phyloP scores from a whole-genome alignment of 2,329 filamentous ascomycete genomes.

The Fusarium protoensiforme region DNA sequence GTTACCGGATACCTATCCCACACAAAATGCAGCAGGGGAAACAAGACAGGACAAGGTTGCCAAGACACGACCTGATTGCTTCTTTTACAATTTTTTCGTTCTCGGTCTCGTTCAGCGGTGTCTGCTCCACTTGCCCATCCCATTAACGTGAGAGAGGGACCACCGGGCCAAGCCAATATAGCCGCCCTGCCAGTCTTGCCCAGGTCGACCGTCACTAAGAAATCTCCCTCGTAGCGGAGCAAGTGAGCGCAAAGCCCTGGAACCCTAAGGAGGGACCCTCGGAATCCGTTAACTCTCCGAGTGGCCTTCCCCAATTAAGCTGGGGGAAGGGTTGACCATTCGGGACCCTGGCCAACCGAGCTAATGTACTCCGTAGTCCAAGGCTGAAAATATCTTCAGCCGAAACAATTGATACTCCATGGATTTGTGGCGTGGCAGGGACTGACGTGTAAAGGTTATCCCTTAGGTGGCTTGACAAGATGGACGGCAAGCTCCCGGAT shows the following conservation, averaged over 20 bases:
- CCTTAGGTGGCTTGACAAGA: neutral
- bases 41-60: neutral
- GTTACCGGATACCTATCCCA: no score
- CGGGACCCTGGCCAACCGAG: neutral
- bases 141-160: neutral
- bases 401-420: neutral
- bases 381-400: neutral
- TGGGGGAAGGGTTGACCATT: neutral
- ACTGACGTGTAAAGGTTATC: neutral
- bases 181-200: neutral
- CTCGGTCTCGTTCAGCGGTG: neutral
- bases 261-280: neutral
- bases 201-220: neutral
- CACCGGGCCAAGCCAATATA: neutral
- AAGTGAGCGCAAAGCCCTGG: neutral
- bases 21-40: neutral
- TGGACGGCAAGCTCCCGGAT: neutral
- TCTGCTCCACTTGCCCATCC: neutral
- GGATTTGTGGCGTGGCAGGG: neutral
- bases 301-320: neutral
- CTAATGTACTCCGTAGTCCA: neutral
- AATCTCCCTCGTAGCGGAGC: neutral
- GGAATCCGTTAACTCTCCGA: slow-evolving; percentile 27
- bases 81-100: neutral
- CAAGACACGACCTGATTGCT: neutral